Base-by-base conservation (phyloP, 2,329 filamentous ascomycete genomes). In the Pezicula radicicola region DNA sequence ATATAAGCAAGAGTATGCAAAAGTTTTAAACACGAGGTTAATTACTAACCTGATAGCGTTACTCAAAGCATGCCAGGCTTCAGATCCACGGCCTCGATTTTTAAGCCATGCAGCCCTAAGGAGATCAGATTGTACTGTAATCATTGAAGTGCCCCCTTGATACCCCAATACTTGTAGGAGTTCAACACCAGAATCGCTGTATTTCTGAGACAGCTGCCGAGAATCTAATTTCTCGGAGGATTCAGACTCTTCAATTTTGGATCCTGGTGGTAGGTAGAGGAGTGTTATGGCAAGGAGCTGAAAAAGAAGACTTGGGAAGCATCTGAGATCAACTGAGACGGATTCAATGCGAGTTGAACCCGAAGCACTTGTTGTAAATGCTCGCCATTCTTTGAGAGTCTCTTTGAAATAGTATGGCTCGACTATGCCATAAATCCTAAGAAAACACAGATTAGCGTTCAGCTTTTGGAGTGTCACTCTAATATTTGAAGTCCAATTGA, bases 271-370 rank as follows among this genome's bases (percentile, higher is more conserved):
- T 4, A 16, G 6, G 1, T 33, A 45, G 39, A 21, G 21, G 33
- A n/a, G 16, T 6, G n/a, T 18, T 25, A 21, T 6, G 3, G 18
- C n/a, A 45, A 21, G 21, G n/a, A 25, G 39, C 21, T 69, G 69
- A 67, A 10, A 65, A 70, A 43, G 40, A 3, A 43, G 12, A 12
- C 13, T 42, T 68, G 69, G 6, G 40, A 43, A 43, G 19, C 35
- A 37, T 37, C 35, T 37, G 3, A 37, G 35, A 37, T 37, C 35
- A 16, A 37, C n/a, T 37, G 35, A 37, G n/a, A 16, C 35, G n/a
- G 35, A 3, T 3, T 37, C 35, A 37, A 37, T 37, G 35, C 12
- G 35, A 16, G 35, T 37, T 37, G 35, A 37, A 16, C 35, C n/a
- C 35, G 35, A 37, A 37, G 6, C 12, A 37, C 35, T 37, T 16